These are phyloP conservation scores for Phytopythium kandeliae DNA, from an alignment of 352 stramenopile species.

Conservation along the genomic window DNA sequence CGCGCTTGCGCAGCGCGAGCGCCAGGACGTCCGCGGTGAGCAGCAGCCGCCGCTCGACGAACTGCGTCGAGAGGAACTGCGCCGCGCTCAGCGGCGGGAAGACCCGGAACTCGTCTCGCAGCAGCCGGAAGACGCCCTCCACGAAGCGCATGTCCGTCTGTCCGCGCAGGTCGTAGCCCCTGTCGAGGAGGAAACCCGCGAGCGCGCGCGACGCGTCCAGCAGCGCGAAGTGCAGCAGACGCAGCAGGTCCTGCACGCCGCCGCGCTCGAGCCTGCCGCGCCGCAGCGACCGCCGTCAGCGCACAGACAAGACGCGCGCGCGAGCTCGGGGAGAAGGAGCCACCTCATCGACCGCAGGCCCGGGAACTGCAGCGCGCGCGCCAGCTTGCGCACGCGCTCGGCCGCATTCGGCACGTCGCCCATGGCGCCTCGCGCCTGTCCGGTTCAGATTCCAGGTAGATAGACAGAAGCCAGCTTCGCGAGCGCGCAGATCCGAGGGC, in stretches of 20 bases:
- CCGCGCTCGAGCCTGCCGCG: slow-evolving; percentile 20
- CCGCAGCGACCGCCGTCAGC: background rate
- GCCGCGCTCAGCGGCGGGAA: slow-evolving; percentile 55
- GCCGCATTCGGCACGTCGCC: slow-evolving; percentile 49
- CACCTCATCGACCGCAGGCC: slow-evolving; percentile 26
- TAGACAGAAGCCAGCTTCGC: too few relatives aligned
- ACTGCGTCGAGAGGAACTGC: slow-evolving; percentile 63
- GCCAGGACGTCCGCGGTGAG: slow-evolving; percentile 49
- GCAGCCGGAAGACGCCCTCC: slow-evolving; percentile 60
- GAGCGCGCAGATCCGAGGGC: background rate
- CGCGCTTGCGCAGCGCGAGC: slow-evolving; percentile 40
- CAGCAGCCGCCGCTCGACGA: slow-evolving; percentile 49
- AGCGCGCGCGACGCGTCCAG: slow-evolving; percentile 73
- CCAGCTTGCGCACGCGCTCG: slow-evolving; percentile 50
- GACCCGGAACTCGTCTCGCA: slow-evolving; percentile 68
- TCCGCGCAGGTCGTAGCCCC: slow-evolving; percentile 67
- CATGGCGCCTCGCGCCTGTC: slow-evolving; percentile 5
- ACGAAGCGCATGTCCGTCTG: slow-evolving; percentile 79
- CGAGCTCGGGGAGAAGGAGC: background rate
- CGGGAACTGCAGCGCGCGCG: slow-evolving; percentile 47
- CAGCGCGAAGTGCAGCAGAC: slow-evolving; percentile 59
- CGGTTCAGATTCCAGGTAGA: too few relatives aligned
- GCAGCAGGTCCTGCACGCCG: slow-evolving; percentile 47
- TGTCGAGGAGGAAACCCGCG: slow-evolving; percentile 40
- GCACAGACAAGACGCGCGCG: too few relatives aligned